Base-by-base conservation (phyloP, 129 eudicot species). In the Helianthus tuberosus region DNA sequence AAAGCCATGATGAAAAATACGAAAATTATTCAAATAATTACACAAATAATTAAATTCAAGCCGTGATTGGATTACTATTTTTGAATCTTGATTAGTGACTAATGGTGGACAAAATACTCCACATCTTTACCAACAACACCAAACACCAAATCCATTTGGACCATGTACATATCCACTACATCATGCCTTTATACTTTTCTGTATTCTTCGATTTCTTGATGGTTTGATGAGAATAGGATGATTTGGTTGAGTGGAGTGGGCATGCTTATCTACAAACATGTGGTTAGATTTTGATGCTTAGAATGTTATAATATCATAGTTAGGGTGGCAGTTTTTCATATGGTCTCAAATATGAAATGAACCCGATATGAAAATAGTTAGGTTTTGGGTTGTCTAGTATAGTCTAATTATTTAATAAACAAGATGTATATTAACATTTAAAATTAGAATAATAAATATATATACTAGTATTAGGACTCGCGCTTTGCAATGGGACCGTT, bases 61-160 rank as follows among this genome's bases (percentile, higher is more conserved):
- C 11, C 41, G 54, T 63, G n/a, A 25, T 69, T 49, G 71, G 81
- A 77, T 61, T 62, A 71, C 32, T 15, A 16, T 52, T 20, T 47
- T 63, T 77, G 51, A 78, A 71, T 71, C 49, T 64, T 53, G 63
- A 43, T 77, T 49, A 71, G 44, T 71, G 77, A 78, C 68, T 63
- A 57, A 68, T 76, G 75, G 68, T 15, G 17, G 38, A 9, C 41
- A 66, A 78, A 51, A 72, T 64, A 72, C 73, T 52, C 59, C 50
- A 78, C 77, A 78, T 71, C 68, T 77, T 78, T 64, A 78, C 82
- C 82, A 71, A 71, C 82, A 71, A 78, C 82, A 78, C 82, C 73
- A 78, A 71, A 64, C 82, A 72, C 68, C 67, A 71, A 50, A 39
- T 71, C 48, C 35, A 63, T 78, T 64, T 43, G 47, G 47, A 43